Evolutionary conservation across 306 rosid genomes (phyloP).

Genomic region (Calophaca sinica): DNA sequence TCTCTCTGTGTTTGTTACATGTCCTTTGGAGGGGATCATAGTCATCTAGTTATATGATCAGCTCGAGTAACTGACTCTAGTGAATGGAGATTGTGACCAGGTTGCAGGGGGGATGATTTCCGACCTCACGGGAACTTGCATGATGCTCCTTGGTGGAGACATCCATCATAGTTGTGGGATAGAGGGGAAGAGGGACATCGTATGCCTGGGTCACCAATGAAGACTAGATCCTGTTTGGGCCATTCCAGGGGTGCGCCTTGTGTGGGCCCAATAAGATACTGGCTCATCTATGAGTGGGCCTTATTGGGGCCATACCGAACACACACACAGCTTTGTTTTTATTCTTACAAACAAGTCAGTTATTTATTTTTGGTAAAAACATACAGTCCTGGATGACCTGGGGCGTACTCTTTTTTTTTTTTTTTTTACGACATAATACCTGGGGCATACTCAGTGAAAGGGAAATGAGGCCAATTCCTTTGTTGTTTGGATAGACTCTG

Average conservation of each 20-base stretch:
- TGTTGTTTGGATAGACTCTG: slow-evolving; percentile 3
- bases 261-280: background rate
- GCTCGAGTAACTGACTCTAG: background rate
- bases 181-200: background rate
- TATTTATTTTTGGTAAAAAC: slow-evolving; percentile 2
- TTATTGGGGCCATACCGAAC: background rate
- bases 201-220: background rate
- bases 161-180: background rate
- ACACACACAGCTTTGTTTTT: background rate
- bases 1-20: background rate
- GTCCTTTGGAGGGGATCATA: background rate
- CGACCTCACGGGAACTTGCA: background rate
- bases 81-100: background rate
- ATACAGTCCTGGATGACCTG: background rate
- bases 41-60: background rate
- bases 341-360: background rate
- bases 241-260: background rate
- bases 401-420: too few species aligned
- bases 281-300: background rate
- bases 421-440: too few species aligned
- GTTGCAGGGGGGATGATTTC: background rate
- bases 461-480: background rate
- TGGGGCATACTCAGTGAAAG: slow-evolving; percentile 1
- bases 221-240: background rate
- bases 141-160: background rate